Percentiles rank a stretch among this genome's conserved stretches.
Evolutionary conservation across 1,284 basidiomycete species (phyloP).

Genomic region (Chalciporus piperatoides): DNA sequence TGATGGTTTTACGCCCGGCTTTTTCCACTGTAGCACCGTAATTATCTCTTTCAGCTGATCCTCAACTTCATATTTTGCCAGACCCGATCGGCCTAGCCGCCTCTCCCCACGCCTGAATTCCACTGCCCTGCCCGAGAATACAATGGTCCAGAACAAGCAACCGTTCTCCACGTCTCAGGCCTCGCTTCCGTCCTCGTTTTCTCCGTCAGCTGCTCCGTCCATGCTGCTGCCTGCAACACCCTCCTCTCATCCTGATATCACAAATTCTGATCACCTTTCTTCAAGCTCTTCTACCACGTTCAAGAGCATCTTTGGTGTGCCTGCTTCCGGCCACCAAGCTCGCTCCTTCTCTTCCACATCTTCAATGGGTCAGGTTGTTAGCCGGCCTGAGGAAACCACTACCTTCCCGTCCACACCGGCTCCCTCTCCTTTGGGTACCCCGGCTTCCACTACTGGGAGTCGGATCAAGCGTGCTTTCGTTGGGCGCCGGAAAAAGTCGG

Average conservation of each 20-base stretch:
- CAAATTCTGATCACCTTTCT: constrained; percentile 40
- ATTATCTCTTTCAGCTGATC: constrained; percentile 32
- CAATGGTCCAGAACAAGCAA: constrained; percentile 34
- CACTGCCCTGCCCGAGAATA: constrained; percentile 30
- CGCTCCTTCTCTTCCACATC: constrained; percentile 34
- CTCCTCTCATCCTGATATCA: constrained; percentile 40
- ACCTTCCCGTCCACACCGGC: constrained; percentile 29
- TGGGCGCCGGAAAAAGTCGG: constrained; percentile 60
- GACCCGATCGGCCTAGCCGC: constrained; percentile 22
- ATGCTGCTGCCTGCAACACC: constrained; percentile 38
- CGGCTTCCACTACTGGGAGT: constrained; percentile 38
- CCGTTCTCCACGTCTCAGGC: constrained; percentile 37
- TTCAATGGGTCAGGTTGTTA: constrained; percentile 41
- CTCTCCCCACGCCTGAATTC: constrained; percentile 24
- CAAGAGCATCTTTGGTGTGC: constrained; percentile 35
- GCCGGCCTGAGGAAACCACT: constrained; percentile 32
- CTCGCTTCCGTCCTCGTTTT: constrained; percentile 43
- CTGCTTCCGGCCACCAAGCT: constrained; percentile 36
- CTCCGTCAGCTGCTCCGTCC: constrained; percentile 39
- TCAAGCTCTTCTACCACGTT: constrained; percentile 34
- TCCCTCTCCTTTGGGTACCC: constrained; percentile 23
- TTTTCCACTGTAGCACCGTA: constrained; percentile 28
- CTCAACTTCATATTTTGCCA: constrained; percentile 26
- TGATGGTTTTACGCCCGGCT: constrained; percentile 17
- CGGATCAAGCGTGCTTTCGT: constrained; percentile 64